phyloP scores from a whole-genome alignment of 2,329 filamentous ascomycete species.

The Phialophora expanda region DNA sequence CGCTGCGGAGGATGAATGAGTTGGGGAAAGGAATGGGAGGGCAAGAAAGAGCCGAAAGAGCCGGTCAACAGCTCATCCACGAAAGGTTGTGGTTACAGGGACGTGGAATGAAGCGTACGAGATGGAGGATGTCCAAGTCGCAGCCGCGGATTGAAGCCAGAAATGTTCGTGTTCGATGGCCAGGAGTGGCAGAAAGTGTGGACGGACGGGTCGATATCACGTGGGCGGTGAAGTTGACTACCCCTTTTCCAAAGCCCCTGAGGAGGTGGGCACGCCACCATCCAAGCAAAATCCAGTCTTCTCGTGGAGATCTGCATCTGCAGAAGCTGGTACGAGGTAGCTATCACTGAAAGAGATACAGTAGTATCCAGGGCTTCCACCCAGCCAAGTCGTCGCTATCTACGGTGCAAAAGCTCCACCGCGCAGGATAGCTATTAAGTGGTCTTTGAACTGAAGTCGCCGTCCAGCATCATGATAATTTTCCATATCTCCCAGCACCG shows the following conservation, averaged over 20 bases:
- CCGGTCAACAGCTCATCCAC: slow-evolving; percentile 13
- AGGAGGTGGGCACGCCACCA: background rate
- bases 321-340: background rate
- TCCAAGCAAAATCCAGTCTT: background rate
- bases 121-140: slow-evolving; percentile 1
- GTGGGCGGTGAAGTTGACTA: slow-evolving; percentile 27
- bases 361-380: background rate
- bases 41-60: slow-evolving; percentile 5
- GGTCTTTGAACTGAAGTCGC: background rate
- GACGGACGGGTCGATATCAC: slow-evolving; percentile 19
- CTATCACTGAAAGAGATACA: background rate
- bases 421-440: background rate
- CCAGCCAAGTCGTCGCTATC: background rate
- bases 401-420: background rate
- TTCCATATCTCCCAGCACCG: background rate
- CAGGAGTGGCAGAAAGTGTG: slow-evolving; percentile 33
- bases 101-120: background rate
- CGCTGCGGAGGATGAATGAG: slow-evolving; percentile 16
- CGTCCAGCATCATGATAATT: background rate
- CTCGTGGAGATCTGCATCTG: background rate
- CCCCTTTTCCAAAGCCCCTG: slow-evolving; percentile 20
- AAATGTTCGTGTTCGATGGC: slow-evolving; percentile 18
- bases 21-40: background rate
- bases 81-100: background rate
- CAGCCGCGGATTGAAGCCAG: slow-evolving; percentile 2